These are phyloP conservation scores for Microsporum canis DNA, from an alignment of 2,329 filamentous ascomycete species.

Conservation along the genomic window DNA sequence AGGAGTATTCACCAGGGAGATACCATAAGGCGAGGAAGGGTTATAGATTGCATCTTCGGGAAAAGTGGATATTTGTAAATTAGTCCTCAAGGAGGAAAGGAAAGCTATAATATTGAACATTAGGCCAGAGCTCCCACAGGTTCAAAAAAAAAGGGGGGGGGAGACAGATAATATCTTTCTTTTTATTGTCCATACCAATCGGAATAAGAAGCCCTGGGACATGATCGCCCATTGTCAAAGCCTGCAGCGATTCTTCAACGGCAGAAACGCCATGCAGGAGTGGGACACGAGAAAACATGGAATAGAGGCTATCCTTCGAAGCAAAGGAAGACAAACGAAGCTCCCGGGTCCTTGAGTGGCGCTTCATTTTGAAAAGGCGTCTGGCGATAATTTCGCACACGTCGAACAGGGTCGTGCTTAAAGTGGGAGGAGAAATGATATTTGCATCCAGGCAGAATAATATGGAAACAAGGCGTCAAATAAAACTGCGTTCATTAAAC, in stretches of 20 bases:
- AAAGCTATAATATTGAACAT: slow-evolving; percentile 48
- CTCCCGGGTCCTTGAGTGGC: slow-evolving; percentile 10
- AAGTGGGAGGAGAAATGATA: neutral
- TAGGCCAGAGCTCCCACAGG: neutral
- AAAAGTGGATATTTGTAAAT: slow-evolving; percentile 54
- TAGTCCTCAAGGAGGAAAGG: slow-evolving; percentile 69
- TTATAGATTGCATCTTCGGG: slow-evolving; percentile 12
- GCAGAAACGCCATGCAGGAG: slow-evolving; percentile 4
- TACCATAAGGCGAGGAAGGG: slow-evolving; percentile 41
- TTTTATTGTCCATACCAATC: slow-evolving; percentile 17
- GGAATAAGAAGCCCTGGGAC: slow-evolving; percentile 25
- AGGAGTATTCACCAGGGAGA: slow-evolving; percentile 36
- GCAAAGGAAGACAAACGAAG: slow-evolving; percentile 6
- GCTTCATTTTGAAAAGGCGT: slow-evolving; percentile 6
- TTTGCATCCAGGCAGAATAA: neutral
- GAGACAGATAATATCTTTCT: no score
- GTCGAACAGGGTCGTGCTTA: neutral
- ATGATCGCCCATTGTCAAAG: slow-evolving; percentile 20
- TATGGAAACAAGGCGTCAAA: neutral
- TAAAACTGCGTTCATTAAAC: neutral
- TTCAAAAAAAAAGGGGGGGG: no score
- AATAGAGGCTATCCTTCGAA: slow-evolving; percentile 8
- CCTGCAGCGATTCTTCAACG: slow-evolving; percentile 7
- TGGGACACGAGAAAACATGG: slow-evolving; percentile 12
- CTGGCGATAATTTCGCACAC: neutral